Base-by-base conservation (phyloP, 371 early-diverging fungal genomes). In the Apophysomyces trapeziformis region DNA sequence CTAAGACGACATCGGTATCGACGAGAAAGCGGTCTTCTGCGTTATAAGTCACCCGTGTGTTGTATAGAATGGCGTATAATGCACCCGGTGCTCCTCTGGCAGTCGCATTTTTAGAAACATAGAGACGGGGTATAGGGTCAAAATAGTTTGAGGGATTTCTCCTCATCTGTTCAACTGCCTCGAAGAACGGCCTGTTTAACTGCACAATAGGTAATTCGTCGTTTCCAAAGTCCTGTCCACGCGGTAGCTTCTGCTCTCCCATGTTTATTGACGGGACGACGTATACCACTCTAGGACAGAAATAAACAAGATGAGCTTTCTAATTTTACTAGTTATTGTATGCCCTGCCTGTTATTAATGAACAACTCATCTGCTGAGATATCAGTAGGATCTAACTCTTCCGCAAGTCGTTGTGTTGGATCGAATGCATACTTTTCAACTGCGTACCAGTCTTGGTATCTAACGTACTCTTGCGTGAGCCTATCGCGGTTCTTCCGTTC, bases 101-200 rank as follows among this genome's bases (percentile, higher is more conserved):
- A 64, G 12, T 80, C 44, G 1, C 79, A 76, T 8, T 78, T 78
- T 58, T 83, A 80, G 81, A 74, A 69, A 83, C 74, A 44, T 77
- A 80, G 35, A 83, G 77, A 0, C 84, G 79, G 18, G 84, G 81
- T 9, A 76, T 68, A 0, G 70, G 58, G 0, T 50, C 47, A 12
- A 74, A 73, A 26, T 72, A 66, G 0, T 66, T 72, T 1, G 60
- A 63, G 0, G 72, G 67, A 57, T 75, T 57, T 1, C 60, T 54
- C 54, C 76, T 79, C 76, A 80, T 79, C 3, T 66, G 64, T 21
- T 76, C 71, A 1, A 83, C 66, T 0, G 79, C 74, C 47, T 79
- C 73, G 57, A 80, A 83, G 43, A 83, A 80, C 1, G 75, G 77
- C 0, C 80, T 75, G 44, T 83, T 83, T 1, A 83, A 58, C 46